Percentiles rank a stretch among this genome's conserved stretches.
phyloP scores from a whole-genome alignment of 805 yeast genomes.

The Blastobotrys chiropterorum region DNA sequence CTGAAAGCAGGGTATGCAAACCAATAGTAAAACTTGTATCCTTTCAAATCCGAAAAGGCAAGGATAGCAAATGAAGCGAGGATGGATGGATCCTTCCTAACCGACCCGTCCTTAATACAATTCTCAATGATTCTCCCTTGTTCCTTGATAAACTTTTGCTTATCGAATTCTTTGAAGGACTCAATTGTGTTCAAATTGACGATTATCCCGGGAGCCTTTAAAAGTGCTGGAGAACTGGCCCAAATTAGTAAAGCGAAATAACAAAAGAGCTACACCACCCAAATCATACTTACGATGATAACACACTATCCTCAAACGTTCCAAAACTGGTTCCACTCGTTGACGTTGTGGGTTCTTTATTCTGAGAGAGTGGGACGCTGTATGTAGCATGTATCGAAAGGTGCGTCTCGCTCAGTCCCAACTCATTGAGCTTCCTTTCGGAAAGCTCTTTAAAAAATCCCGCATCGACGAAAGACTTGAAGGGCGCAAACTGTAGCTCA shows the following conservation, averaged over 20 bases:
- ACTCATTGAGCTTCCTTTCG: constrained; percentile 63
- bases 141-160: constrained; percentile 46
- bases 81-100: constrained; percentile 36
- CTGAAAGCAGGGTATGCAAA: constrained; percentile 66
- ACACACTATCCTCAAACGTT: constrained; percentile 19
- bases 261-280: constrained; percentile 6
- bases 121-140: constrained; percentile 32
- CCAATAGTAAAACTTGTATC: constrained; percentile 87
- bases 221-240: constrained; percentile 13
- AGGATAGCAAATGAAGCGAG: constrained; percentile 45
- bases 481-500: constrained; percentile 38
- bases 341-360: constrained; percentile 32
- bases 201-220: constrained; percentile 38
- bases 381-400: constrained; percentile 39
- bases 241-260: neutral
- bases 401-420: constrained; percentile 53
- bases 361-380: constrained; percentile 24
- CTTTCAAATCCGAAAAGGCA: constrained; percentile 83
- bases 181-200: constrained; percentile 77
- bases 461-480: constrained; percentile 75
- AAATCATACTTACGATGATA: constrained; percentile 6
- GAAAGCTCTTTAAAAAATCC: constrained; percentile 78
- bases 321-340: constrained; percentile 20
- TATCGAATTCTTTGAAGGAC: constrained; percentile 68
- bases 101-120: constrained; percentile 31